Percentiles rank a stretch among this genome's conserved stretches.
phyloP scores from a whole-genome alignment of 2,329 filamentous ascomycete genomes.

The Trichoderma hamatum region DNA sequence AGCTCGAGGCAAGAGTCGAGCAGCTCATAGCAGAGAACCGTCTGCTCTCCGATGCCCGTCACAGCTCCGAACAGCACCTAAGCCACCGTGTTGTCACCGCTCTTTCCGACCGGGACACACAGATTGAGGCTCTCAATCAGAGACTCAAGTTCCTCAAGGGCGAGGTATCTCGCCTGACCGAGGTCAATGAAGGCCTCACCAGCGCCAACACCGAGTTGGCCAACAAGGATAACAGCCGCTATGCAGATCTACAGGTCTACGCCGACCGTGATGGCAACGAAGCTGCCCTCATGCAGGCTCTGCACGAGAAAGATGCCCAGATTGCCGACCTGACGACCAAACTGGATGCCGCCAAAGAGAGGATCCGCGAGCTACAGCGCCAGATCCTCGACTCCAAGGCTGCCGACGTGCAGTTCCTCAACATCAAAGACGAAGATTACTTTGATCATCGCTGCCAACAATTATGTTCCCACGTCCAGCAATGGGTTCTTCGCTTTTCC shows the following conservation, averaged over 20 bases:
- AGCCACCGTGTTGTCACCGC: slow-evolving; percentile 68
- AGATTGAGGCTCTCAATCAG: slow-evolving; percentile 80
- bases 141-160: slow-evolving; percentile 79
- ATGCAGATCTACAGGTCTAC: slow-evolving; percentile 68
- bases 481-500: slow-evolving; percentile 97
- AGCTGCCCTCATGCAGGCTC: slow-evolving; percentile 59
- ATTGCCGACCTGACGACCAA: slow-evolving; percentile 77
- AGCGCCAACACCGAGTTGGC: slow-evolving; percentile 78
- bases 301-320: slow-evolving; percentile 84
- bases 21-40: slow-evolving; percentile 85
- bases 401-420: slow-evolving; percentile 73
- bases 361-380: slow-evolving; percentile 56
- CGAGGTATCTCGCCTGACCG: slow-evolving; percentile 77
- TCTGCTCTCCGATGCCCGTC: slow-evolving; percentile 71
- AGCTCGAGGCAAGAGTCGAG: slow-evolving; percentile 84
- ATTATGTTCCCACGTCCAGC: slow-evolving; percentile 92
- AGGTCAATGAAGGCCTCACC: slow-evolving; percentile 79
- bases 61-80: slow-evolving; percentile 67
- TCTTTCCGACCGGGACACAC: slow-evolving; percentile 79
- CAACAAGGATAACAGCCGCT: slow-evolving; percentile 73
- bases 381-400: slow-evolving; percentile 62
- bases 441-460: slow-evolving; percentile 94
- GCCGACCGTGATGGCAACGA: slow-evolving; percentile 70
- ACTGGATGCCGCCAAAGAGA: slow-evolving; percentile 70
- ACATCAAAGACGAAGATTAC: slow-evolving; percentile 85